Conservation (phyloP, 495 filamentous ascomycete species). For the Penicillium macrosclerotiorum region DNA sequence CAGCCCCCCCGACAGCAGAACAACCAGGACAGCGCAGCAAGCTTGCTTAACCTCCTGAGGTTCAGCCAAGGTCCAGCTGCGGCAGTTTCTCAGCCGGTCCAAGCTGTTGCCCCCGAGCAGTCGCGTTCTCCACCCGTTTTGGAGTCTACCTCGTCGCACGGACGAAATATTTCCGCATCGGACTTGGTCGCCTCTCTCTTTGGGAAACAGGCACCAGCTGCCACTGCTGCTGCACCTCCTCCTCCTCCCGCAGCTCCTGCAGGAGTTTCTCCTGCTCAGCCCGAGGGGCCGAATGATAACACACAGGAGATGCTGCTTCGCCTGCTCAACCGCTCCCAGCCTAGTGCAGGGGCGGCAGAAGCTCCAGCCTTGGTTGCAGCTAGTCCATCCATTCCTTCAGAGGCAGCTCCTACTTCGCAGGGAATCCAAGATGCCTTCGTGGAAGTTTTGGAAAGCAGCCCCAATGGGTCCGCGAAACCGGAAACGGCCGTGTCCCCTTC, state of each 20-base stretch:
- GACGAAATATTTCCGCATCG: slow-evolving; percentile 57
- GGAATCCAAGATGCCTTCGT: slow-evolving; percentile 14
- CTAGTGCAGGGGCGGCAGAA: slow-evolving; percentile 27
- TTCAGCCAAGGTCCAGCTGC: slow-evolving; percentile 59
- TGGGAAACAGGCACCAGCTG: slow-evolving; percentile 32
- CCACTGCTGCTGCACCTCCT: slow-evolving; percentile 26
- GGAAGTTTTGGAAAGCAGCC: slow-evolving; percentile 16
- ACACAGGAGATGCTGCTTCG: slow-evolving; percentile 66
- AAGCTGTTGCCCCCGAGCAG: slow-evolving; percentile 28
- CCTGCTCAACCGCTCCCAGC: slow-evolving; percentile 59
- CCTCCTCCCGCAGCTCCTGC: slow-evolving; percentile 10
- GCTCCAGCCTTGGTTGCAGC: slow-evolving; percentile 11
- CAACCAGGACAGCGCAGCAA: slow-evolving; percentile 61
- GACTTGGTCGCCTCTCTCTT: slow-evolving; percentile 64
- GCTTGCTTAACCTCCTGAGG: slow-evolving; percentile 82
- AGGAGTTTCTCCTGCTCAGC: slow-evolving; percentile 14
- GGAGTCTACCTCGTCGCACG: slow-evolving; percentile 42
- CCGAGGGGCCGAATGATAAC: slow-evolving; percentile 45
- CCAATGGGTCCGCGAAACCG: slow-evolving; percentile 28
- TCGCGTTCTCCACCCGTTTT: slow-evolving; percentile 37
- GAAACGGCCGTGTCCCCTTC: slow-evolving; percentile 30
- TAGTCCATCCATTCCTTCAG: slow-evolving; percentile 3
- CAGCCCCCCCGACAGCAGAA: slow-evolving; percentile 25
- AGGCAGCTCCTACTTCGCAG: slow-evolving; percentile 2
- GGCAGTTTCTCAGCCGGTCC: slow-evolving; percentile 32